Evolutionary conservation across 805 yeast genomes (phyloP).

Genomic region (Ogataea polymorpha): DNA sequence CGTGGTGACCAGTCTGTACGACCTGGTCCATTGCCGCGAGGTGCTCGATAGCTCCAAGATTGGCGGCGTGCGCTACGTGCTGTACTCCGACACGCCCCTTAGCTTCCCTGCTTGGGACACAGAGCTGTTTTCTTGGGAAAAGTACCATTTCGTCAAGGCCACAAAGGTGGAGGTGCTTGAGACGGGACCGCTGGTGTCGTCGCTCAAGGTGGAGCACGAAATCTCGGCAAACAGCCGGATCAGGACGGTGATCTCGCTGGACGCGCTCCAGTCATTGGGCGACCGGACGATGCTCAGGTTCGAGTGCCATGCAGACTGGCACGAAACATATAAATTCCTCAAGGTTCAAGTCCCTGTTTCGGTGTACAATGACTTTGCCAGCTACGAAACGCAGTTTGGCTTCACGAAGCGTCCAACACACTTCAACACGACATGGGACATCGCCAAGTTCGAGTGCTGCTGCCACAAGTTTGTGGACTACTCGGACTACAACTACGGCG

Average conservation of each 20-base stretch:
- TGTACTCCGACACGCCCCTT: conserved; percentile 88
- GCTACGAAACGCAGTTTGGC: conserved; percentile 94
- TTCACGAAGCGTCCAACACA: conserved; percentile 90
- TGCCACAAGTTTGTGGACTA: conserved; percentile 92
- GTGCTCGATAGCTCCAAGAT: conserved; percentile 55
- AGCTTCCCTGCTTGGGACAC: conserved; percentile 98
- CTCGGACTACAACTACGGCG: conserved; percentile 85
- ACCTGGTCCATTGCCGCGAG: conserved; percentile 57
- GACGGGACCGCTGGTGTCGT: conserved; percentile 56
- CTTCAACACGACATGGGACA: conserved; percentile 93
- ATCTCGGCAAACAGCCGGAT: conserved; percentile 58
- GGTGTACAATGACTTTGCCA: conserved; percentile 69
- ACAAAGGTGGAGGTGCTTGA: conserved; percentile 40
- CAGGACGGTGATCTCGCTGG: conserved; percentile 66
- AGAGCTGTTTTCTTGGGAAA: conserved; percentile 81
- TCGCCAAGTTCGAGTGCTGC: conserved; percentile 93
- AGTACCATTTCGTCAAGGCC: conserved; percentile 49
- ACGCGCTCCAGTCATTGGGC: conserved; percentile 43
- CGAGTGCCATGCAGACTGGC: conserved; percentile 73
- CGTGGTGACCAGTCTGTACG: conserved; percentile 60
- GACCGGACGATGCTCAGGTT: conserved; percentile 45
- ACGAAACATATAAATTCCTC: conserved; percentile 80
- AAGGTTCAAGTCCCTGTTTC: conserved; percentile 95
- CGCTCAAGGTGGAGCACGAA: conserved; percentile 59
- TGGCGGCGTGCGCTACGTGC: conserved; percentile 78